phyloP scores from a whole-genome alignment of 345 rosid species.

The Gossypium sturtianum region DNA sequence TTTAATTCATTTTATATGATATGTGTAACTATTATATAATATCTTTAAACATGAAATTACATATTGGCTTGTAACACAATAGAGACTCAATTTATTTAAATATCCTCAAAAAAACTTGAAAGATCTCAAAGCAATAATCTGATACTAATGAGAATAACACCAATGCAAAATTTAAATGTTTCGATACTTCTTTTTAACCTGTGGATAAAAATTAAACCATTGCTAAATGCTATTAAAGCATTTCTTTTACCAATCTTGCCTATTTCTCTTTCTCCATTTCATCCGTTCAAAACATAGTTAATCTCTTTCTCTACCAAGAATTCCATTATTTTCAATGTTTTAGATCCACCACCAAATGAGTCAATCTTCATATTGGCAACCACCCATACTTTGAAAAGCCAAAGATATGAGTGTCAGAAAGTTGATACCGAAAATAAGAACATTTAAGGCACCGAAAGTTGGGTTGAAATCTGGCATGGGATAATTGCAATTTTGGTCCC shows the following conservation, averaged over 20 bases:
- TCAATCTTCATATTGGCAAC: not conserved
- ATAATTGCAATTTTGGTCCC: no score
- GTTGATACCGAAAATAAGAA: no score
- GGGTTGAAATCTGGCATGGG: no score
- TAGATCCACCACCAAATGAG: not conserved
- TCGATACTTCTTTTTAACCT: not conserved
- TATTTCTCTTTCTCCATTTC: not conserved
- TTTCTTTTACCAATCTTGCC: not conserved
- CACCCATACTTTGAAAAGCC: no score
- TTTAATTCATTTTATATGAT: no score
- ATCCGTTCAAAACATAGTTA: not conserved
- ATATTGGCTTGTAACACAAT: not conserved
- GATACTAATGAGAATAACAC: not conserved
- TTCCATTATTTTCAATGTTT: not conserved
- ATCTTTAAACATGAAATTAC: no score
- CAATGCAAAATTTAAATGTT: not conserved
- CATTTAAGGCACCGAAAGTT: no score
- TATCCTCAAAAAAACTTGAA: not conserved
- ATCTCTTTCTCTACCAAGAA: not conserved
- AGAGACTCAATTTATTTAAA: not conserved
- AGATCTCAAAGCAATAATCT: not conserved
- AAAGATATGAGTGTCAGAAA: no score
- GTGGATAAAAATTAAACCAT: not conserved
- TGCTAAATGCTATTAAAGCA: not conserved
- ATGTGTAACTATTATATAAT: no score